Evolutionary conservation across 2,329 filamentous ascomycete species (phyloP).

Genomic region (Aspergillus thermomutatus): DNA sequence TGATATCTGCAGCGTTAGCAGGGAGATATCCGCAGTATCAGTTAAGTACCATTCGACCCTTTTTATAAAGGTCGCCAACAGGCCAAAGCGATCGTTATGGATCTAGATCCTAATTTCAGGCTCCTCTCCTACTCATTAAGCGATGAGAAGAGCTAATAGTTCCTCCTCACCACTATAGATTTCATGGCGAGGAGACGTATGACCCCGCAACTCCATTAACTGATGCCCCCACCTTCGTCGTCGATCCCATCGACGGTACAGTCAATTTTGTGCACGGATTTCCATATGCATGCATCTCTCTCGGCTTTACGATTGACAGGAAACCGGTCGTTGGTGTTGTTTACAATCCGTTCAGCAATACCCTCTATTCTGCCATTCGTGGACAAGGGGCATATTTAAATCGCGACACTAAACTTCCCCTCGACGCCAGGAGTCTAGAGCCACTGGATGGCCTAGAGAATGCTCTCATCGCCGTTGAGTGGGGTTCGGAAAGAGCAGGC

Average conservation of each 20-base stretch:
- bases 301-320: conserved; percentile 53
- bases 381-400: conserved; percentile 54
- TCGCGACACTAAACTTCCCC: conserved; percentile 40
- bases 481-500: conserved; percentile 57
- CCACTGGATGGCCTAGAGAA: conserved; percentile 48
- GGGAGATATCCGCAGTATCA: conserved; percentile 52
- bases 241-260: conserved; percentile 64
- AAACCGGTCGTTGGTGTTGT: conserved; percentile 57
- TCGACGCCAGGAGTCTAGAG: conserved; percentile 41
- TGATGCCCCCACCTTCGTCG: conserved; percentile 56
- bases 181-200: conserved; percentile 62
- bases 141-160: background rate
- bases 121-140: background rate
- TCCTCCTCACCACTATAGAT: conserved; percentile 27
- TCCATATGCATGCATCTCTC: conserved; percentile 57
- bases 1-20: conserved; percentile 51
- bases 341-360: conserved; percentile 58
- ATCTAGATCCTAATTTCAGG: background rate
- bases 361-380: conserved; percentile 54
- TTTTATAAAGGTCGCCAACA: background rate
- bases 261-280: conserved; percentile 63
- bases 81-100: background rate
- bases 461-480: conserved; percentile 58
- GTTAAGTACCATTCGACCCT: conserved; percentile 30
- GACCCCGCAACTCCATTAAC: conserved; percentile 52